Conservation (phyloP, 805 yeast species). For the Nakazawaea ishiwadae region DNA sequence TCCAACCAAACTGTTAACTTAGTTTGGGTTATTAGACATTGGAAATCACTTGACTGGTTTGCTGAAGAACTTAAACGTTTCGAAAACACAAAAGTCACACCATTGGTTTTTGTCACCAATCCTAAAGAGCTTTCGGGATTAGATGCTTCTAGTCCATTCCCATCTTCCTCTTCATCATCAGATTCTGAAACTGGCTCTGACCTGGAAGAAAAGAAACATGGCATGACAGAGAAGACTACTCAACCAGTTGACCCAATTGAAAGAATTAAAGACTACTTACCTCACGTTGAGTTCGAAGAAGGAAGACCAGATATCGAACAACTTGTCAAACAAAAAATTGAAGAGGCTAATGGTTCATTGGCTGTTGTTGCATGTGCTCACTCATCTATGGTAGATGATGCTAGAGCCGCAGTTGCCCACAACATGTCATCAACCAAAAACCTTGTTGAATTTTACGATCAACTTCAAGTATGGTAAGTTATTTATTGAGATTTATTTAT, state of each 20-base stretch:
- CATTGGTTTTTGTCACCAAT: constrained; percentile 38
- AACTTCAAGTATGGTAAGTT: constrained; percentile 29
- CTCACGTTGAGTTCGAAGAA: constrained; percentile 35
- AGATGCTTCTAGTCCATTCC: constrained; percentile 7
- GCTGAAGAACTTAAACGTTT: constrained; percentile 35
- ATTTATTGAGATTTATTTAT: constrained; percentile 8
- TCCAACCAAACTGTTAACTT: constrained; percentile 36
- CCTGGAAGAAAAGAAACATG: constrained; percentile 15
- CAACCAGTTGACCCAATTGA: constrained; percentile 13
- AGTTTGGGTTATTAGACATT: constrained; percentile 60
- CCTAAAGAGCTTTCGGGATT: constrained; percentile 17
- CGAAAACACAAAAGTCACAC: constrained; percentile 28
- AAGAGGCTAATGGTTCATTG: constrained; percentile 31
- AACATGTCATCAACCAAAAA: constrained; percentile 13
- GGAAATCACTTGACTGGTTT: constrained; percentile 46
- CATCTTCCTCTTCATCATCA: constrained; percentile 8
- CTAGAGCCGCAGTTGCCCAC: constrained; percentile 22
- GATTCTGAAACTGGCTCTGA: not conserved
- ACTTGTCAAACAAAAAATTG: constrained; percentile 33
- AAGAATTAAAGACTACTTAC: constrained; percentile 21
- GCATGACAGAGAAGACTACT: constrained; percentile 15
- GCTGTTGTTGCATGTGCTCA: constrained; percentile 49
- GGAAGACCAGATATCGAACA: constrained; percentile 39
- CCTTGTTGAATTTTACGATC: constrained; percentile 28
- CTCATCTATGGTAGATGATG: constrained; percentile 31